Base-by-base conservation (phyloP, 768 basidiomycete genomes). In the Leccinum truebloodii region DNA sequence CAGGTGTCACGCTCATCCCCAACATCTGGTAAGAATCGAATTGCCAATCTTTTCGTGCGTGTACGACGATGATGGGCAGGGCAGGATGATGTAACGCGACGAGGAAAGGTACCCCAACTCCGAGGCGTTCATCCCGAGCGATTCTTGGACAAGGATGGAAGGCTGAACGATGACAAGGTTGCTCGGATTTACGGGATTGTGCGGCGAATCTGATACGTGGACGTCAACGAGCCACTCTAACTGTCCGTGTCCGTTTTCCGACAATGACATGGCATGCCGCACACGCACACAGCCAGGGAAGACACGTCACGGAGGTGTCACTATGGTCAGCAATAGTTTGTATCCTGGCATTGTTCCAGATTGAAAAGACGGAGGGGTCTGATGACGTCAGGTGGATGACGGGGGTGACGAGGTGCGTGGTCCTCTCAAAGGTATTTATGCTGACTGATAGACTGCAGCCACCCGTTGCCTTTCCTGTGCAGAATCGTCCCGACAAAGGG, bases 341-440 rank as follows among this genome's bases (percentile, higher is more conserved):
- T 32, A 32, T 32, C 32, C 32, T 32, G 32, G 32, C 32, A 32
- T 32, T 32, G 32, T 32, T 32, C 32, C 30, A 3, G 30, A 30
- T 30, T 30, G 30, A 30, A 30, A 30, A 30, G 30, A 30, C 30
- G 30, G 30, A 30, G 30, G 34, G 62, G 1, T 58, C 61, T 24
- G 62, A 64, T 4, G 51, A 70, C 2, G 37, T 71, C 6, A 52
- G 61, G n/a, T 69, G 67, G 67, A 52, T 26, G 30, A 62, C 39
- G 24, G 69, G 28, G 9, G 30, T 30, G 9, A 30, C 30, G 30
- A 30, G 30, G 30, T 30, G 30, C 9, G 30, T 30, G 30, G 30
- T 30, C 30, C 30, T 30, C 30, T 30, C 30, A 30, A 30, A 30
- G 30, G 30, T 30, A 30, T 9, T 30, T 9, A 3, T 30, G 30